Conservation (phyloP, 441 rosid genomes). For the Bruguiera hainesii region DNA sequence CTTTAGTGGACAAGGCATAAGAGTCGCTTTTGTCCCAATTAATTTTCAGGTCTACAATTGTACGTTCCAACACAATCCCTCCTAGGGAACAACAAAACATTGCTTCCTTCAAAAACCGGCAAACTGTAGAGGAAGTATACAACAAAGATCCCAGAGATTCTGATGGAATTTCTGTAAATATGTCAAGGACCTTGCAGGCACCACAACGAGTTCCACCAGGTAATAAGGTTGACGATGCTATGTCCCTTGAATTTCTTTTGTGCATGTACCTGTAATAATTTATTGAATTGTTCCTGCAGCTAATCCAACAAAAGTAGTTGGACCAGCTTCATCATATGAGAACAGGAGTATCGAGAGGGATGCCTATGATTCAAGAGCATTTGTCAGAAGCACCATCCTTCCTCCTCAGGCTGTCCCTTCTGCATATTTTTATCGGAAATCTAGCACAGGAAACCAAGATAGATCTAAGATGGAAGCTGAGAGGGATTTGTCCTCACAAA, state of each 20-base stretch:
- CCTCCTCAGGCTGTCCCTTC: constrained; percentile 45
- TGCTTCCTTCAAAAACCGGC: constrained; percentile 33
- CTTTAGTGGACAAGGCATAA: neutral
- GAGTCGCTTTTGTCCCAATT: neutral
- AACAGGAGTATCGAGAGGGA: constrained; percentile 47
- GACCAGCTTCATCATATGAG: constrained; percentile 58
- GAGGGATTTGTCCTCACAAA: constrained; percentile 40
- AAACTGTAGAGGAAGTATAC: constrained; percentile 35
- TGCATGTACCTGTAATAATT: neutral
- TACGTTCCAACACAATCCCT: constrained; percentile 55
- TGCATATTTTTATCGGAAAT: constrained; percentile 38
- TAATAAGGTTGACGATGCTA: constrained; percentile 19
- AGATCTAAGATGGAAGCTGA: constrained; percentile 42
- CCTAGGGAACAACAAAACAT: constrained; percentile 43
- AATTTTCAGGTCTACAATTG: constrained; percentile 71
- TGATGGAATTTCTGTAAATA: constrained; percentile 40
- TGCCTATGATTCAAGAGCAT: constrained; percentile 61
- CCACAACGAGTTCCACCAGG: constrained; percentile 65
- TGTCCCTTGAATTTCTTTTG: neutral
- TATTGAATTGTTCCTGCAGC: constrained; percentile 36
- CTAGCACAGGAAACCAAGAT: constrained; percentile 56
- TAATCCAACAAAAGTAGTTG: constrained; percentile 61
- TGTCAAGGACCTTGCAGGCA: constrained; percentile 44
- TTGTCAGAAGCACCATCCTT: constrained; percentile 42
- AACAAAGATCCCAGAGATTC: constrained; percentile 35